A percentile compares a stretch with the other conserved stretches of the same genome.
phyloP scores from a whole-genome alignment of 306 rosid species.

The Vigna mungo region DNA sequence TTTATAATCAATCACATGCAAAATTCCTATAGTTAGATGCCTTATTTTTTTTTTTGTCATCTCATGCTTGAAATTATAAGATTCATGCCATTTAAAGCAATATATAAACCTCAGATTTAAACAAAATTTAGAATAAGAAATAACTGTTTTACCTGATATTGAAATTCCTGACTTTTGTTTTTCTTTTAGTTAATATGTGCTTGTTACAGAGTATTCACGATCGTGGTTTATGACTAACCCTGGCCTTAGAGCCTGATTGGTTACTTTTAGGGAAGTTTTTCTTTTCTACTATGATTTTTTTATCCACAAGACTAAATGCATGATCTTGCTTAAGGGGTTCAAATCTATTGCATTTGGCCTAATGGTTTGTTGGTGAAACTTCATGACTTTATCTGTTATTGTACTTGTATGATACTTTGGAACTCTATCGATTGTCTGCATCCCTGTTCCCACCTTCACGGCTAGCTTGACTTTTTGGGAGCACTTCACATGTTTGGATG shows the following conservation, averaged over 20 bases:
- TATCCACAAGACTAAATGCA: not conserved
- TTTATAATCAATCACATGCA: not conserved
- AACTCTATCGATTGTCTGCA: constrained; percentile 36
- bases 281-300: not conserved
- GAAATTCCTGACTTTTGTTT: constrained; percentile 6
- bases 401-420: constrained; percentile 16
- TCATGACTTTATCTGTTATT: constrained; percentile 20
- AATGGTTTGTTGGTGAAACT: not conserved
- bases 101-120: constrained; percentile 1
- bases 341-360: not conserved
- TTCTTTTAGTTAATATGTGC: not conserved
- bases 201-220: not conserved
- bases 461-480: constrained; percentile 85
- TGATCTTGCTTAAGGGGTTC: not conserved
- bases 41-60: not conserved
- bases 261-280: too few species aligned
- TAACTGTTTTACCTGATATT: not conserved
- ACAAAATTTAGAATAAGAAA: not conserved
- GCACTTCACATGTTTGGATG: constrained; percentile 90
- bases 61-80: constrained; percentile 23
- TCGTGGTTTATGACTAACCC: not conserved
- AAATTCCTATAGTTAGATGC: not conserved
- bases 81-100: not conserved
- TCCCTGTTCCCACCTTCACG: constrained; percentile 62
- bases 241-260: too few species aligned